Percentiles rank a stretch among this genome's conserved stretches.
phyloP scores from a whole-genome alignment of 1,139 yeast species.

The Oligophagozyma castellii region DNA sequence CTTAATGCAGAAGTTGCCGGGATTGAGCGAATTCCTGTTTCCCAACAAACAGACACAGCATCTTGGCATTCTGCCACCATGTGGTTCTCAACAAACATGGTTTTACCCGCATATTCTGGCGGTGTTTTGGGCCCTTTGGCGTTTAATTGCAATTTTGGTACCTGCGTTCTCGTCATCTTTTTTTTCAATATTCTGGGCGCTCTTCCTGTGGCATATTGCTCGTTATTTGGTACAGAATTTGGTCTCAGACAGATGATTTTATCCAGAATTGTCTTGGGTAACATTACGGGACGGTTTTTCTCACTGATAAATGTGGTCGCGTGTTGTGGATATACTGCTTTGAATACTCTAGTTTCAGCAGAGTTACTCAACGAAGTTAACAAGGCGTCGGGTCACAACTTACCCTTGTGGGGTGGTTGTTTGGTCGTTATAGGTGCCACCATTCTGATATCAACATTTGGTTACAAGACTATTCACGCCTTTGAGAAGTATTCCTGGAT shows the following conservation, averaged over 20 bases:
- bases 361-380: constrained; percentile 73
- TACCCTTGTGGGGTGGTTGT: constrained; percentile 92
- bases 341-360: constrained; percentile 82
- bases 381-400: constrained; percentile 30
- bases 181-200: constrained; percentile 68
- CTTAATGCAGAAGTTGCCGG: constrained; percentile 35
- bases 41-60: constrained; percentile 37
- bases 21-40: constrained; percentile 35
- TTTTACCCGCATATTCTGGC: constrained; percentile 72
- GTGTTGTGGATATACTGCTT: constrained; percentile 96
- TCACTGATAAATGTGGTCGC: constrained; percentile 70
- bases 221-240: constrained; percentile 74
- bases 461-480: constrained; percentile 67
- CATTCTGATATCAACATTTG: constrained; percentile 65
- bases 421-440: constrained; percentile 57
- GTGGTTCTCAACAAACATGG: constrained; percentile 92
- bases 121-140: constrained; percentile 63
- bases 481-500: constrained; percentile 88
- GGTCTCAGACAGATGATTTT: constrained; percentile 86
- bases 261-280: constrained; percentile 70
- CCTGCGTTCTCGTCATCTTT: constrained; percentile 46
- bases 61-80: constrained; percentile 62
- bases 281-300: constrained; percentile 60
- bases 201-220: constrained; percentile 68
- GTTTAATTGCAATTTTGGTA: constrained; percentile 49